Evolutionary conservation across 495 filamentous ascomycete genomes (phyloP).

Genomic region (Penicillium maclennaniae): DNA sequence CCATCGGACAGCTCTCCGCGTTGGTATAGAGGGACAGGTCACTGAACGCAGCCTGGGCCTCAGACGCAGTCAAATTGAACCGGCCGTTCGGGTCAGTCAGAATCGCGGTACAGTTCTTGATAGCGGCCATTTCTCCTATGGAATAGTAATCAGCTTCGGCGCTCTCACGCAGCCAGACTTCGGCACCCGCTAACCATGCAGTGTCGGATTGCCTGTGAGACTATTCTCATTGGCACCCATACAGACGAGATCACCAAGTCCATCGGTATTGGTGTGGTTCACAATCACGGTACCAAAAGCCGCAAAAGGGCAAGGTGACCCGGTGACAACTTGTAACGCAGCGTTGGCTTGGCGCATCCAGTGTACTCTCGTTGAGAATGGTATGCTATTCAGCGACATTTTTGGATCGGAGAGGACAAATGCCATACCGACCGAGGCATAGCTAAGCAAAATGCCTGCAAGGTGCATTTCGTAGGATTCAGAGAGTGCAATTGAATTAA

Average conservation of each 20-base stretch:
- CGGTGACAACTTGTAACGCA: conserved; percentile 31
- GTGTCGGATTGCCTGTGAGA: conserved; percentile 42
- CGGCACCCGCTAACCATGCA: conserved; percentile 39
- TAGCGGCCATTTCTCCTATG: conserved; percentile 50
- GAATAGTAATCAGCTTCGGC: too few species aligned
- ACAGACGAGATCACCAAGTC: conserved; percentile 43
- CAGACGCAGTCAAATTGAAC: conserved; percentile 37
- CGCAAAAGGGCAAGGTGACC: conserved; percentile 45
- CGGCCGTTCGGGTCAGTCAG: conserved; percentile 40
- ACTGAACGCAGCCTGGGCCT: conserved; percentile 40
- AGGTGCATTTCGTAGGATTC: too few species aligned
- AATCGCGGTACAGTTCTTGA: conserved; percentile 48
- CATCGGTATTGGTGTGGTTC: conserved; percentile 41
- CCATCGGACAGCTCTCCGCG: conserved; percentile 55
- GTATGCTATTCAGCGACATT: conserved; percentile 10
- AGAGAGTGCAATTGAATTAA: too few species aligned
- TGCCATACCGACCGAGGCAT: too few species aligned
- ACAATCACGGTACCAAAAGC: conserved; percentile 53
- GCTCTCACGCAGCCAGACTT: too few species aligned
- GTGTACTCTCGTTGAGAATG: conserved; percentile 34
- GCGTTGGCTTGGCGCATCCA: conserved; percentile 50
- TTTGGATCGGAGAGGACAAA: neutral
- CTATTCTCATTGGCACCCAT: conserved; percentile 37
- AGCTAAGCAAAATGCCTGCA: too few species aligned
- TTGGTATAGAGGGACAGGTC: conserved; percentile 52